These are phyloP conservation scores for Chlorophyllum brunneum DNA, from an alignment of 768 basidiomycete species.

Conservation along the genomic window DNA sequence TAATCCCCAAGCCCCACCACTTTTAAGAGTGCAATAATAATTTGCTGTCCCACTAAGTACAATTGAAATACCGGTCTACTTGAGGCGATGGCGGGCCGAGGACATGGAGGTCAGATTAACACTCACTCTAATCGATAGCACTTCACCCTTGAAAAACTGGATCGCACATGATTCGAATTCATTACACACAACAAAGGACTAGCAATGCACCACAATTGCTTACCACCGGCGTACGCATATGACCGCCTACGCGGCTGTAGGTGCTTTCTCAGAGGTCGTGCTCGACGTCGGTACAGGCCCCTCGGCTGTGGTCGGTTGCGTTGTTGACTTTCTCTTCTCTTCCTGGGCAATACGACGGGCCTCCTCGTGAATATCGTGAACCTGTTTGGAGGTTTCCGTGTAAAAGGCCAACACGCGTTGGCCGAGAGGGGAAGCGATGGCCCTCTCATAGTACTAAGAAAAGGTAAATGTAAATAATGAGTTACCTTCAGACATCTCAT, in stretches of 20 bases:
- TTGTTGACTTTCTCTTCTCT: conserved; percentile 48
- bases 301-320: conserved; percentile 15
- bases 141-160: too few species aligned
- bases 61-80: too few species aligned
- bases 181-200: too few species aligned
- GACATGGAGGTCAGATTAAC: too few species aligned
- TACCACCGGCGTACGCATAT: too few species aligned
- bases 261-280: neutral
- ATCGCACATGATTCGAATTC: too few species aligned
- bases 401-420: conserved; percentile 79
- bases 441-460: conserved; percentile 71
- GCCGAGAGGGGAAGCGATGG: conserved; percentile 72
- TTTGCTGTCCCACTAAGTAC: too few species aligned
- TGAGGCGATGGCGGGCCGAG: too few species aligned
- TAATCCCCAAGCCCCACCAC: too few species aligned
- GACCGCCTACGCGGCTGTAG: neutral
- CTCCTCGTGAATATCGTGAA: conserved; percentile 90
- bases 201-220: too few species aligned
- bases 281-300: neutral
- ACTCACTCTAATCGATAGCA: too few species aligned
- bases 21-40: too few species aligned
- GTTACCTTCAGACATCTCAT: neutral
- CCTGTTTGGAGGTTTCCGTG: conserved; percentile 84
- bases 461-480: neutral
- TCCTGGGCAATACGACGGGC: conserved; percentile 73